Evolutionary conservation across 2,329 filamentous ascomycete genomes (phyloP).

Genomic region (Xylariales sp.): DNA sequence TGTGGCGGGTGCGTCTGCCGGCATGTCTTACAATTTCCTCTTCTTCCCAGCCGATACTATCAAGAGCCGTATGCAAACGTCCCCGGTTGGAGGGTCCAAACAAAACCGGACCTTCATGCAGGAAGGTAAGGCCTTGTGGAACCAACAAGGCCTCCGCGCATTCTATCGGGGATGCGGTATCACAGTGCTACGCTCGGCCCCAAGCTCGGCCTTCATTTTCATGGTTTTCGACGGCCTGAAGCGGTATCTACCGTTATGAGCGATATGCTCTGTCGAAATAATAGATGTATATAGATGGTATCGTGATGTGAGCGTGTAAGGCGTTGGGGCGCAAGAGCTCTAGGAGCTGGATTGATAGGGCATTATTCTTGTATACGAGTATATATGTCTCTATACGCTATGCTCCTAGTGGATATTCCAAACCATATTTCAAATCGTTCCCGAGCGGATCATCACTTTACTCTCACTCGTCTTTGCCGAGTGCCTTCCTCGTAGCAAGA

Average conservation of each 20-base stretch:
- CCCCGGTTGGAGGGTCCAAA: constrained; percentile 70
- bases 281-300: constrained; percentile 38
- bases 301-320: constrained; percentile 32
- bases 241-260: constrained; percentile 67
- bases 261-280: constrained; percentile 10
- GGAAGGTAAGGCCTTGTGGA: constrained; percentile 81
- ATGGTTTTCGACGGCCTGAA: constrained; percentile 92
- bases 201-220: constrained; percentile 98
- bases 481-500: constrained; percentile 49
- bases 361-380: constrained; percentile 22
- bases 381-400: constrained; percentile 20
- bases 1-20: constrained; percentile 85
- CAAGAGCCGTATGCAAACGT: constrained; percentile 96
- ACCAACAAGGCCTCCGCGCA: constrained; percentile 81
- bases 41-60: constrained; percentile 98
- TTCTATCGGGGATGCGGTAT: constrained; percentile 96
- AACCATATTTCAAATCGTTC: background rate
- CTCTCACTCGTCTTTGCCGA: constrained; percentile 42
- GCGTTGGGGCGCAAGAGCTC: constrained; percentile 35
- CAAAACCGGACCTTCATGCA: constrained; percentile 74
- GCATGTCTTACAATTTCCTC: constrained; percentile 94
- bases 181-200: constrained; percentile 86
- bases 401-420: constrained; percentile 8
- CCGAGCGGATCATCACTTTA: background rate
- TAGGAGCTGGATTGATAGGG: constrained; percentile 7